Evolutionary conservation across 164 flowering plant species (phyloP).

Genomic region (Taxillus chinensis): DNA sequence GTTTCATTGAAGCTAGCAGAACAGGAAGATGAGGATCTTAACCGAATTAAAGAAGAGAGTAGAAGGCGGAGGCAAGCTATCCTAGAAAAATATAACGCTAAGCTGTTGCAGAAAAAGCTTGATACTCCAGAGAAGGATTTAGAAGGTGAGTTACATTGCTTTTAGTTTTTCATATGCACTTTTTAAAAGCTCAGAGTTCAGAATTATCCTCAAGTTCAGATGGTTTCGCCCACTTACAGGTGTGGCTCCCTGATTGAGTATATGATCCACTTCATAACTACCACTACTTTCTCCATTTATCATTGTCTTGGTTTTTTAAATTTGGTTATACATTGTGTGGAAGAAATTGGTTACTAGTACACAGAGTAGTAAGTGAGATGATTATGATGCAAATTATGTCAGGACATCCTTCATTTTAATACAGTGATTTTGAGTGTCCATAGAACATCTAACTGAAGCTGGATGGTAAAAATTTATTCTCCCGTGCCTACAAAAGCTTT

Average conservation of each 20-base stretch:
- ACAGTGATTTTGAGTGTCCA: background rate
- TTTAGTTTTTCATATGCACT: background rate
- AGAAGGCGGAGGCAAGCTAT: slow-evolving; percentile 80
- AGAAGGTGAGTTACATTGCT: slow-evolving; percentile 30
- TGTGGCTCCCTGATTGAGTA: no score
- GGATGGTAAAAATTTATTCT: background rate
- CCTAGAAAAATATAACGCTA: slow-evolving; percentile 64
- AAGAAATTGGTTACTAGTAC: background rate
- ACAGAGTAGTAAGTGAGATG: background rate
- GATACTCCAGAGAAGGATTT: slow-evolving; percentile 18
- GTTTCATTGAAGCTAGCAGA: slow-evolving; percentile 52
- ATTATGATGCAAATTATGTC: background rate
- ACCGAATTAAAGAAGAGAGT: slow-evolving; percentile 84
- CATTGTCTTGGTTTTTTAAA: background rate
- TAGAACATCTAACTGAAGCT: background rate
- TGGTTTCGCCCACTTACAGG: background rate
- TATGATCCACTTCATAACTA: no score
- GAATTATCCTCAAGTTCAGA: background rate
- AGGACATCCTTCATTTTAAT: background rate
- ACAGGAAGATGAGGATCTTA: slow-evolving; percentile 83
- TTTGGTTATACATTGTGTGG: background rate
- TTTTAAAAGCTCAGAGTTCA: background rate
- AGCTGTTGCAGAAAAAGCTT: slow-evolving; percentile 24
- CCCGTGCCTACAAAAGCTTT: background rate
- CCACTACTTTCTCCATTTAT: background rate